phyloP scores from a whole-genome alignment of 1,284 basidiomycete genomes.

The Porogramme epimiltina region DNA sequence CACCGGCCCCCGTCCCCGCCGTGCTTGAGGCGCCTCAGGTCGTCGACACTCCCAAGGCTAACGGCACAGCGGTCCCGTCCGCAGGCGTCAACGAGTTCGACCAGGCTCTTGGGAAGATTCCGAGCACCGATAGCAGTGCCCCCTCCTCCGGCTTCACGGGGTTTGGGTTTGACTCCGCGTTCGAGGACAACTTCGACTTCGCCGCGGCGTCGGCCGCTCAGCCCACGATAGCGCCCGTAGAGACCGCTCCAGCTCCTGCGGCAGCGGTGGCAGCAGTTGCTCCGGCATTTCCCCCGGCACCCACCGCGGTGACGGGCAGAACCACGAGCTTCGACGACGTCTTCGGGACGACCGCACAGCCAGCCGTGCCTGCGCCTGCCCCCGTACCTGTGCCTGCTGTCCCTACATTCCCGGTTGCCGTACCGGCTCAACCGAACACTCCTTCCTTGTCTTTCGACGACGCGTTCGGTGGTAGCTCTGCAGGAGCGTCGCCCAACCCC shows the following conservation, averaged over 20 bases:
- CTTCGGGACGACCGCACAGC: slow-evolving; percentile 24
- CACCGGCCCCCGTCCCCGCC: slow-evolving; percentile 17
- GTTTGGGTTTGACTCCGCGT: slow-evolving; percentile 62
- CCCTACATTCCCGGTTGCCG: slow-evolving; percentile 13
- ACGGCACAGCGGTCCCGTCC: slow-evolving; percentile 23
- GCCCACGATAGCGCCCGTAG: slow-evolving; percentile 10
- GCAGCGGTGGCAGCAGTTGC: slow-evolving; percentile 13
- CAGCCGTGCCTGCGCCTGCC: slow-evolving; percentile 25
- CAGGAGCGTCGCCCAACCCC: slow-evolving; percentile 1
- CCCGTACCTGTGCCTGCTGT: slow-evolving; percentile 15
- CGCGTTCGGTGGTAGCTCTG: slow-evolving; percentile 41
- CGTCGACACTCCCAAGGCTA: slow-evolving; percentile 21
- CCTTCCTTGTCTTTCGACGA: slow-evolving; percentile 51
- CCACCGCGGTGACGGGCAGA: slow-evolving; percentile 4
- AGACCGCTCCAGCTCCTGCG: slow-evolving; percentile 3
- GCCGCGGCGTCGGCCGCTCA: slow-evolving; percentile 46
- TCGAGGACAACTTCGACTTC: slow-evolving; percentile 90
- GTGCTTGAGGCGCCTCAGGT: slow-evolving; percentile 17
- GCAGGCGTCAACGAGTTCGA: slow-evolving; percentile 74
- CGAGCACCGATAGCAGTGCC: slow-evolving; percentile 38
- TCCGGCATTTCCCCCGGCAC: slow-evolving; percentile 3
- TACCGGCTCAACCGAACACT: slow-evolving; percentile 7
- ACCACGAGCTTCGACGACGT: slow-evolving; percentile 27
- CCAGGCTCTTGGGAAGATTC: slow-evolving; percentile 63
- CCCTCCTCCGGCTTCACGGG: slow-evolving; percentile 46